A percentile compares a stretch with the other conserved stretches of the same genome.
Conservation (phyloP, 1,284 basidiomycete species). For the Phylloporus sp. region DNA sequence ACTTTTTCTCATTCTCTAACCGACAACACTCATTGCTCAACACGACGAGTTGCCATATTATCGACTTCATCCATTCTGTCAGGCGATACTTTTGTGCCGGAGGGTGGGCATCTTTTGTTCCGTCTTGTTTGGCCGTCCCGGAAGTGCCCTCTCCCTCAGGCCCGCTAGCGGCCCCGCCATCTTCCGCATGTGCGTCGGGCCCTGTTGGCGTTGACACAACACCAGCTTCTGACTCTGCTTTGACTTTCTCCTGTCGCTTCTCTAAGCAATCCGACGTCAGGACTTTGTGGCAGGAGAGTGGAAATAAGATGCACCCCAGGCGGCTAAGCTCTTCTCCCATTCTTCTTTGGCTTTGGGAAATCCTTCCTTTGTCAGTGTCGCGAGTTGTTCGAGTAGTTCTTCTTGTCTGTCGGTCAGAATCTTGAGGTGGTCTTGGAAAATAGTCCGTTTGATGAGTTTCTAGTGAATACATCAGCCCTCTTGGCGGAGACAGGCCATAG, state of each 20-base stretch:
- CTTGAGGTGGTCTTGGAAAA: slow-evolving; percentile 70
- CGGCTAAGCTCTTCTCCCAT: slow-evolving; percentile 65
- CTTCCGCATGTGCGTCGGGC: slow-evolving; percentile 46
- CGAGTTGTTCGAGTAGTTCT: slow-evolving; percentile 61
- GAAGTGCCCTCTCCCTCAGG: slow-evolving; percentile 35
- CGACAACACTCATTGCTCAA: slow-evolving; percentile 80
- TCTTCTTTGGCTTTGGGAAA: slow-evolving; percentile 74
- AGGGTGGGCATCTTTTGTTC: slow-evolving; percentile 52
- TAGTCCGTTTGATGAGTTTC: slow-evolving; percentile 84
- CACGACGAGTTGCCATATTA: slow-evolving; percentile 79
- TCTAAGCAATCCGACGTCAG: slow-evolving; percentile 42
- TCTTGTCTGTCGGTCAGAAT: slow-evolving; percentile 68
- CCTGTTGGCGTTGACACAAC: slow-evolving; percentile 36
- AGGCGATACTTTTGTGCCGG: slow-evolving; percentile 73
- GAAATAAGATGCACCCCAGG: slow-evolving; percentile 58
- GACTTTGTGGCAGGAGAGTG: background rate
- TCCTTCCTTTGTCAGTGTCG: slow-evolving; percentile 59
- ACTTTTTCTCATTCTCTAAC: slow-evolving; percentile 87
- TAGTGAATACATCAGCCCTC: slow-evolving; percentile 34
- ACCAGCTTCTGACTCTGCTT: slow-evolving; percentile 45
- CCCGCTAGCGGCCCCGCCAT: slow-evolving; percentile 34
- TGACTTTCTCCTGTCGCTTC: slow-evolving; percentile 61
- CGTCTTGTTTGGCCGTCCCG: slow-evolving; percentile 36
- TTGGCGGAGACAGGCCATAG: background rate
- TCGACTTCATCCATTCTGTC: slow-evolving; percentile 75